These are phyloP conservation scores for Candida tropicalis DNA, from an alignment of 1,139 yeast genomes.

Conservation along the genomic window DNA sequence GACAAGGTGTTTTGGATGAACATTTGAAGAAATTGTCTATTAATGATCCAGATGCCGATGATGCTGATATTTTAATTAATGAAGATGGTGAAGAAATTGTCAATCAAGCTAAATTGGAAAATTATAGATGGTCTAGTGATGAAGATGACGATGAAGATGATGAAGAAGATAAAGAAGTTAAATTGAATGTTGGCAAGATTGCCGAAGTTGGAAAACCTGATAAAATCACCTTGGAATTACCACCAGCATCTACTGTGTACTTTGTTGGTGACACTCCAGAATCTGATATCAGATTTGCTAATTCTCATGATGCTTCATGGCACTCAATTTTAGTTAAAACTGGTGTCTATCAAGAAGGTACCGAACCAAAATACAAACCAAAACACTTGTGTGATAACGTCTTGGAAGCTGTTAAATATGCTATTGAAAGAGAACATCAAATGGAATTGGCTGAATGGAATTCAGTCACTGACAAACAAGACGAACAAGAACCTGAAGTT, in stretches of 20 bases:
- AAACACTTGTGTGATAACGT: constrained; percentile 73
- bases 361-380: constrained; percentile 76
- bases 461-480: constrained; percentile 24
- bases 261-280: constrained; percentile 95
- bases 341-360: constrained; percentile 83
- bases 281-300: constrained; percentile 84
- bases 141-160: constrained; percentile 33
- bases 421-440: constrained; percentile 77
- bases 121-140: constrained; percentile 31
- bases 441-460: constrained; percentile 76
- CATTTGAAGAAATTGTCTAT: constrained; percentile 60
- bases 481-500: constrained; percentile 37
- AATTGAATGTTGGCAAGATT: constrained; percentile 29
- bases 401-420: constrained; percentile 78
- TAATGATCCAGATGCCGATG: constrained; percentile 47
- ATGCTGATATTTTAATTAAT: constrained; percentile 50
- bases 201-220: constrained; percentile 37
- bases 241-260: constrained; percentile 83
- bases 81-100: constrained; percentile 53
- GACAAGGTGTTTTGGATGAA: constrained; percentile 74
- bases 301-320: constrained; percentile 84
- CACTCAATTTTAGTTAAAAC: constrained; percentile 82
- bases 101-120: constrained; percentile 47
- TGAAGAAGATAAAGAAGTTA: constrained; percentile 12
- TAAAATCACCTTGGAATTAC: constrained; percentile 57